Evolutionary conservation across 164 flowering plant species (phyloP).

Genomic region (Vitis amurensis): DNA sequence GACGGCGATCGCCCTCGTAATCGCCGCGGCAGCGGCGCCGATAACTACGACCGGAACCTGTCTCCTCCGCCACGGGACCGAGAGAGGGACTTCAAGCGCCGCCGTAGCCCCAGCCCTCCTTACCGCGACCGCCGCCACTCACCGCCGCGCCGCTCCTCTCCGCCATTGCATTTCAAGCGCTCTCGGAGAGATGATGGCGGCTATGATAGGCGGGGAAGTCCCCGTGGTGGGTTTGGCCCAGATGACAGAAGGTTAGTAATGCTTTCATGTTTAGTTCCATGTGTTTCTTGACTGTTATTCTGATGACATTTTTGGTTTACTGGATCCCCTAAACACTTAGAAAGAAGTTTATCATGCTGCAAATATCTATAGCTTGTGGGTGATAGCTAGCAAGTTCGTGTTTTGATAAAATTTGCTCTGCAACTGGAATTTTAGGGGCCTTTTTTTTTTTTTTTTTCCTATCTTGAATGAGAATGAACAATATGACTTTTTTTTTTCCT

Average conservation of each 20-base stretch:
- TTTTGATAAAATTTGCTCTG: no score
- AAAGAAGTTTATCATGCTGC: no score
- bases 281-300: no score
- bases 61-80: background rate
- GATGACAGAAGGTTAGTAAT: conserved; percentile 3
- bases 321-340: no score
- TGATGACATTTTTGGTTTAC: no score
- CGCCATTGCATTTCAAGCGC: conserved; percentile 1
- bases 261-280: no score
- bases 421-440: no score
- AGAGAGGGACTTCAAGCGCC: conserved; percentile 5
- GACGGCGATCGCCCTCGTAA: background rate
- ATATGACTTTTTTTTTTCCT: no score
- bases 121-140: conserved; percentile 6
- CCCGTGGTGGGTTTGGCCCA: background rate
- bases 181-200: background rate
- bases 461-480: no score
- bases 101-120: conserved; percentile 5
- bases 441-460: no score
- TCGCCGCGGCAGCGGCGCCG: background rate
- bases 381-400: no score
- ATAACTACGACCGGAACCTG: background rate
- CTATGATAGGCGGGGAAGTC: conserved; percentile 3
- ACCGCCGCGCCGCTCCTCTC: background rate
- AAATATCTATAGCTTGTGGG: no score